phyloP scores from a whole-genome alignment of 164 flowering plant genomes.

The Aristolochia contorta region DNA sequence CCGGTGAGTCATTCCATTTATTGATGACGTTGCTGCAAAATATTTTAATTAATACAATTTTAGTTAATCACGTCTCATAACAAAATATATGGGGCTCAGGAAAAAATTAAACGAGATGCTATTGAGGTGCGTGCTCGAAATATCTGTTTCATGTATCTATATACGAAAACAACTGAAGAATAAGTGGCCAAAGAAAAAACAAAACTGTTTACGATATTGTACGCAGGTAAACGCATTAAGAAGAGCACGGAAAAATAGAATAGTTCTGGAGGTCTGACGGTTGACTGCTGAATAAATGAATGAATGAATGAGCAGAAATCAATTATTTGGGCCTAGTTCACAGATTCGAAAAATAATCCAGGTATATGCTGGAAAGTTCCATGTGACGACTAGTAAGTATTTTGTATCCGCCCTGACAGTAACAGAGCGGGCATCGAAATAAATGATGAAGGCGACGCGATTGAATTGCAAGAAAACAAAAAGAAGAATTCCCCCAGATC shows the following conservation, averaged over 20 bases:
- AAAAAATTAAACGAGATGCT: too few species aligned
- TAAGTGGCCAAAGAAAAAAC: too few species aligned
- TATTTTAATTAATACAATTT: background rate
- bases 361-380: conserved; percentile 9
- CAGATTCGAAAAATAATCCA: conserved; percentile 7
- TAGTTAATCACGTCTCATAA: background rate
- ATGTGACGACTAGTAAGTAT: background rate
- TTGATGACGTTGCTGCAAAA: conserved; percentile 29
- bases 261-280: too few species aligned
- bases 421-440: background rate
- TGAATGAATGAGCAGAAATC: background rate
- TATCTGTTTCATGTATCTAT: too few species aligned
- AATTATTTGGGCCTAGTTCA: conserved; percentile 2
- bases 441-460: background rate
- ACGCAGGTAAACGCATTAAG: too few species aligned
- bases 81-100: too few species aligned
- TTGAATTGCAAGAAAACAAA: background rate
- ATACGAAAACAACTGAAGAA: too few species aligned
- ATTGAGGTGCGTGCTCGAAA: too few species aligned
- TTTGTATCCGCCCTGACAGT: background rate
- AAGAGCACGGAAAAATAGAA: too few species aligned
- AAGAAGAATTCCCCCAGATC: too few species aligned
- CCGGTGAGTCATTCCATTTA: conserved; percentile 34
- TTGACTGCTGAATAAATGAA: background rate
- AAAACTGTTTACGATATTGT: too few species aligned